A percentile compares a stretch with the other conserved stretches of the same genome.
Evolutionary conservation across 192 early-diverging fungal species (phyloP).

Genomic region (Dispira parvispora): DNA sequence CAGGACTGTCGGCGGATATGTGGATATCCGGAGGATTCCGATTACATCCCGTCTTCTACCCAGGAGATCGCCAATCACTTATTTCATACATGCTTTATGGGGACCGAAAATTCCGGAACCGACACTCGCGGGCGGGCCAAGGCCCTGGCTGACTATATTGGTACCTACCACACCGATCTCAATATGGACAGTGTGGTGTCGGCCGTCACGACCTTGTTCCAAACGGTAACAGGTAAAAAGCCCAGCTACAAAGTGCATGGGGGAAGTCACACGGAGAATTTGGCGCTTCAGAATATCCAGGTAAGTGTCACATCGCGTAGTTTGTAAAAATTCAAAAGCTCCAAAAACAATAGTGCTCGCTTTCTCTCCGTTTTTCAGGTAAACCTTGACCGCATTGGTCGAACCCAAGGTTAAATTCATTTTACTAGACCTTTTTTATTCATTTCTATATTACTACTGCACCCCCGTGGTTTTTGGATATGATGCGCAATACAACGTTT

Average conservation of each 20-base stretch:
- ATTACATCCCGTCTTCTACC: conserved; percentile 59
- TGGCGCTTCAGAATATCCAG: conserved; percentile 95
- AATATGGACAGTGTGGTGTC: conserved; percentile 72
- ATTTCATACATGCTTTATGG: conserved; percentile 96
- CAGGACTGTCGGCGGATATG: conserved; percentile 47
- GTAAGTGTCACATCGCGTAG: conserved; percentile 11
- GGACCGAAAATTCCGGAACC: conserved; percentile 70
- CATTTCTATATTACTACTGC: no score
- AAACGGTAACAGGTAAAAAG: conserved; percentile 46
- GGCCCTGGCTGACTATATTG: conserved; percentile 60
- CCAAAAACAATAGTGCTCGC: no score
- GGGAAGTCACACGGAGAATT: conserved; percentile 68
- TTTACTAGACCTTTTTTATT: no score
- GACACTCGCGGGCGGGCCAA: conserved; percentile 76
- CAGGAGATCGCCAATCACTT: conserved; percentile 68
- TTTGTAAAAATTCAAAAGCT: no score
- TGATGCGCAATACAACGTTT: neutral
- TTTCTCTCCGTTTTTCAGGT: no score
- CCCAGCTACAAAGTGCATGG: conserved; percentile 75
- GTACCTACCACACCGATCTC: conserved; percentile 82
- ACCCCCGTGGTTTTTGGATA: no score
- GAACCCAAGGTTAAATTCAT: no score
- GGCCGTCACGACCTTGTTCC: conserved; percentile 60
- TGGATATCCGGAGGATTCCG: conserved; percentile 32
- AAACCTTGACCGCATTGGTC: no score